Evolutionary conservation across 1,284 basidiomycete genomes (phyloP).

Genomic region (Ganoderma multipileum): DNA sequence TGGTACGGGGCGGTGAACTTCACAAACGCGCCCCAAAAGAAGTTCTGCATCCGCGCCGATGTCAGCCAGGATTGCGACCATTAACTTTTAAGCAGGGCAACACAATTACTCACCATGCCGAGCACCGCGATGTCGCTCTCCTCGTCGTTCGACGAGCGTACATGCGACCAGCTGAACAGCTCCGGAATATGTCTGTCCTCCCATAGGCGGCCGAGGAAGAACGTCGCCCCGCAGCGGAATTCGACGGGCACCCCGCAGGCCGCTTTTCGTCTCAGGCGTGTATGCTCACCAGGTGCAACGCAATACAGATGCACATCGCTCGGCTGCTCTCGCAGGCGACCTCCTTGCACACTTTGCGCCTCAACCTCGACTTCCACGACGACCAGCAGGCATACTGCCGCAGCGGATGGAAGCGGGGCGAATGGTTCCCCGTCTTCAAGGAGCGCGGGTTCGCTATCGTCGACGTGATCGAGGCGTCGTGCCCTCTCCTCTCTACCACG

Average conservation of each 20-base stretch:
- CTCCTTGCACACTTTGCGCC: not conserved
- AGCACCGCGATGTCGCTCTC: not conserved
- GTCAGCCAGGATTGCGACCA: too few relatives aligned
- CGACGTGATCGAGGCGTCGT: not conserved
- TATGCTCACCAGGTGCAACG: too few relatives aligned
- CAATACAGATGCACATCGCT: constrained; percentile 5
- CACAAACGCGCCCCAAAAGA: not conserved
- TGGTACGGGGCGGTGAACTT: not conserved
- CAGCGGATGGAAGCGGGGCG: not conserved
- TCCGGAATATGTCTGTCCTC: not conserved
- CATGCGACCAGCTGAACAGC: not conserved
- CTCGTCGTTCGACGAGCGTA: not conserved
- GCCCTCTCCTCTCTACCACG: not conserved
- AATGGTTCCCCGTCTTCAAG: not conserved
- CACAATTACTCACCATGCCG: not conserved
- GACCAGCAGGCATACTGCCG: not conserved
- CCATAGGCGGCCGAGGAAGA: not conserved
- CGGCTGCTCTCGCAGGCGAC: not conserved
- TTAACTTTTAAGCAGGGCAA: too few relatives aligned
- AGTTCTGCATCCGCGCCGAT: too few relatives aligned
- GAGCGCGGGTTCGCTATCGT: not conserved
- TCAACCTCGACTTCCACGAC: not conserved
- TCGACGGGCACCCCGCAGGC: not conserved
- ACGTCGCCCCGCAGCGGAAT: not conserved
- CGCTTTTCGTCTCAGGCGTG: not conserved